Evolutionary conservation across 345 rosid species (phyloP).

Genomic region (Populus euphratica): DNA sequence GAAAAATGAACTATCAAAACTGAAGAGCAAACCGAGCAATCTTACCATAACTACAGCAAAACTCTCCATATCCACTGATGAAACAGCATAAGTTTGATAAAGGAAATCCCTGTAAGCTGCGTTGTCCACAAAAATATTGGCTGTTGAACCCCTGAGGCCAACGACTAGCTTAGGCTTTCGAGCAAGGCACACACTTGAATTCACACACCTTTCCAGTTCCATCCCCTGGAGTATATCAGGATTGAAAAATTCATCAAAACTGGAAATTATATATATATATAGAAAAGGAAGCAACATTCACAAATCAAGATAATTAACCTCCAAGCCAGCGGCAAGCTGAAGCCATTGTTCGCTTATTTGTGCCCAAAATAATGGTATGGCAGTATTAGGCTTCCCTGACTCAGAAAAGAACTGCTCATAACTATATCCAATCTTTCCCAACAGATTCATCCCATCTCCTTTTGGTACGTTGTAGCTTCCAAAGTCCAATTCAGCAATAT

Average conservation of each 20-base stretch:
- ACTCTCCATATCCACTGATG: conserved; percentile 53
- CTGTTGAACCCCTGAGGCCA: conserved; percentile 42
- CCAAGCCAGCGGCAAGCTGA: conserved; percentile 39
- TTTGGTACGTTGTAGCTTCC: conserved; percentile 36
- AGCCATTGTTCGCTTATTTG: conserved; percentile 41
- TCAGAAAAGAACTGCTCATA: conserved; percentile 36
- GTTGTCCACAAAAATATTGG: conserved; percentile 50
- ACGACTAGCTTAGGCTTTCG: conserved; percentile 43
- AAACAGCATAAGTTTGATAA: conserved; percentile 31
- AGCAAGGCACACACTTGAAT: conserved; percentile 46
- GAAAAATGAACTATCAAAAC: not conserved
- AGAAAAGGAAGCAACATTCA: too few species aligned
- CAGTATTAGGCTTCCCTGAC: conserved; percentile 23
- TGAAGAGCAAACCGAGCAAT: conserved; percentile 19
- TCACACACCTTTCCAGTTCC: conserved; percentile 40
- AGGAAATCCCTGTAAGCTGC: conserved; percentile 47
- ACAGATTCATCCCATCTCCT: conserved; percentile 28
- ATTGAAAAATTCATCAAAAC: not conserved
- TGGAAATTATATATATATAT: not conserved
- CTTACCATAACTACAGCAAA: conserved; percentile 46
- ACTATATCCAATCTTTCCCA: conserved; percentile 37
- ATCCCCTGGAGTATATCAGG: conserved; percentile 26
- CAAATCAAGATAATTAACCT: conserved; percentile 25
- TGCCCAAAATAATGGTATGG: conserved; percentile 33
- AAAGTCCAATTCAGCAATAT: conserved; percentile 31